Evolutionary conservation across 2,329 filamentous ascomycete genomes (phyloP).

Genomic region (Pochonia chlamydosporia): DNA sequence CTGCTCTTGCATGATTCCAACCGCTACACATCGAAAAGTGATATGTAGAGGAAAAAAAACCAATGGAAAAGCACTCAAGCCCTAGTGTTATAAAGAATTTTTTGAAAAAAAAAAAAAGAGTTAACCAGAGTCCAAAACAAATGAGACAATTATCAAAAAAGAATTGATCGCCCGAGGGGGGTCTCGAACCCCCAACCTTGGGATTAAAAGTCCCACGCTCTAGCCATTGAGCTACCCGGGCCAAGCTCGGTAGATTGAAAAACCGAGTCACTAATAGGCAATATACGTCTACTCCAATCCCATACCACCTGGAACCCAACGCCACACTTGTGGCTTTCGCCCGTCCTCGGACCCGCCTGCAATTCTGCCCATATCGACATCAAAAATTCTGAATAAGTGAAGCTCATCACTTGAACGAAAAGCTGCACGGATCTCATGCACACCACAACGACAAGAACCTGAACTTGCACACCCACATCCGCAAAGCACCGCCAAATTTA

Average conservation of each 20-base stretch:
- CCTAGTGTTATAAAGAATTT: too few relatives aligned
- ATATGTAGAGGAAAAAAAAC: too few relatives aligned
- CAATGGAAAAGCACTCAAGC: too few relatives aligned
- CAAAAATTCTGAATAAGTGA: conserved; percentile 10
- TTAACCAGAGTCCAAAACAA: too few relatives aligned
- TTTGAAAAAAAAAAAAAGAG: background rate
- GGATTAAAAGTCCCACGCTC: conserved; percentile 29
- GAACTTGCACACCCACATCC: background rate
- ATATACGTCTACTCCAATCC: accelerated
- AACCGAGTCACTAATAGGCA: background rate
- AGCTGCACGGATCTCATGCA: background rate
- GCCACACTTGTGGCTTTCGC: background rate
- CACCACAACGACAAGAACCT: background rate
- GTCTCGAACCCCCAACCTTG: conserved; percentile 27
- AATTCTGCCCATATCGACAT: background rate
- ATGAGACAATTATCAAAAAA: too few relatives aligned
- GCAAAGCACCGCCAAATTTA: background rate
- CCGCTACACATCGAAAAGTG: too few relatives aligned
- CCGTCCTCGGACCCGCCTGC: background rate
- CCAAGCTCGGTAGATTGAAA: conserved; percentile 5
- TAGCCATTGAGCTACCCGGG: conserved; percentile 28
- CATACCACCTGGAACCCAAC: background rate
- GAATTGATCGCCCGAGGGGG: conserved; percentile 22
- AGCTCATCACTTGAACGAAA: background rate
- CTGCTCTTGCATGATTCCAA: too few relatives aligned